A percentile compares a stretch with the other conserved stretches of the same genome.
Evolutionary conservation across 2,329 filamentous ascomycete genomes (phyloP).

Genomic region (Aspergillus pseudoviridinutans): DNA sequence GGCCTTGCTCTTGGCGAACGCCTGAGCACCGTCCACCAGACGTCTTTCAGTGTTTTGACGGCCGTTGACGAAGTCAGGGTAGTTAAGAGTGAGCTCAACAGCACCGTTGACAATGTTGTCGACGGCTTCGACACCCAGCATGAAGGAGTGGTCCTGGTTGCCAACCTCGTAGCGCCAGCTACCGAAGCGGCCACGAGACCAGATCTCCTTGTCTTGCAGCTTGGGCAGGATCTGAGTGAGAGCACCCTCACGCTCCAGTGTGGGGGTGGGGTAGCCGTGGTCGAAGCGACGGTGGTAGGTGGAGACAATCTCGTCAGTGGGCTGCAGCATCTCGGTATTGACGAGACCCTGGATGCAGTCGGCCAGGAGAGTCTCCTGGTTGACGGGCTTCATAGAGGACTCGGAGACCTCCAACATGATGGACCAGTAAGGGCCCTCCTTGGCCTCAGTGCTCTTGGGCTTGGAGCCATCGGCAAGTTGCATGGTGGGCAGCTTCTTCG

Average conservation of each 20-base stretch:
- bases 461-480: slow-evolving; percentile 83
- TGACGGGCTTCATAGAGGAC: slow-evolving; percentile 90
- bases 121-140: slow-evolving; percentile 90
- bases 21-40: slow-evolving; percentile 59
- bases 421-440: slow-evolving; percentile 97
- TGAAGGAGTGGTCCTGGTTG: slow-evolving; percentile 97
- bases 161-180: slow-evolving; percentile 97
- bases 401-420: slow-evolving; percentile 99
- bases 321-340: slow-evolving; percentile 94
- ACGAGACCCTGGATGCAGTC: slow-evolving; percentile 94
- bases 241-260: slow-evolving; percentile 90
- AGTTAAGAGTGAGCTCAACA: slow-evolving; percentile 90
- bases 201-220: slow-evolving; percentile 86
- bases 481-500: slow-evolving; percentile 79
- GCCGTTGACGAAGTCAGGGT: slow-evolving; percentile 90
- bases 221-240: slow-evolving; percentile 89
- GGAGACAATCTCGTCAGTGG: slow-evolving; percentile 90
- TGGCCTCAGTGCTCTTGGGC: slow-evolving; percentile 64
- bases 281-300: slow-evolving; percentile 98
- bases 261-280: slow-evolving; percentile 95
- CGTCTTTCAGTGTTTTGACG: slow-evolving; percentile 60
- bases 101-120: slow-evolving; percentile 87
- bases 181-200: slow-evolving; percentile 93
- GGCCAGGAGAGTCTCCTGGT: slow-evolving; percentile 75
- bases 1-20: slow-evolving; percentile 47